These are phyloP conservation scores for Teunomyces funiuensis DNA, from an alignment of 805 yeast genomes.

Conservation along the genomic window DNA sequence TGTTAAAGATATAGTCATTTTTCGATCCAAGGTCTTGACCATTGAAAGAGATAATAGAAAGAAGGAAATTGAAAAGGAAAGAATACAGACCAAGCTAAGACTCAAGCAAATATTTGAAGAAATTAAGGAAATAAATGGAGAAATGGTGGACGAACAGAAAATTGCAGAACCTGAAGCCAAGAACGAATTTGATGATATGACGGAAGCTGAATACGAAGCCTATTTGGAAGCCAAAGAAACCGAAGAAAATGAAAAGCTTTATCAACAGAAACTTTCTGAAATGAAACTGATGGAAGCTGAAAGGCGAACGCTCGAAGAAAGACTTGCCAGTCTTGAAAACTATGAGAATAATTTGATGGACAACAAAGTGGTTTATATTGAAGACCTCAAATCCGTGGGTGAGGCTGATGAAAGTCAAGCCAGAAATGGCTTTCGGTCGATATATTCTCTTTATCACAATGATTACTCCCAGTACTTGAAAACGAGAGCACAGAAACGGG, in stretches of 20 bases:
- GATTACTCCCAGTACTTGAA: slow-evolving; percentile 47
- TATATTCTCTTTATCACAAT: slow-evolving; percentile 31
- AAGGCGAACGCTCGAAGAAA: slow-evolving; percentile 19
- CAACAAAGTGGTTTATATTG: slow-evolving; percentile 33
- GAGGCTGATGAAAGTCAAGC: slow-evolving; percentile 8
- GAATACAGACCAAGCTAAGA: slow-evolving; percentile 47
- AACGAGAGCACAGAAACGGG: slow-evolving; percentile 32
- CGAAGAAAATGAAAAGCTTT: slow-evolving; percentile 22
- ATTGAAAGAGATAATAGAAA: slow-evolving; percentile 53
- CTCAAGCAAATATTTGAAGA: slow-evolving; percentile 47
- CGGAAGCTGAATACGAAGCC: slow-evolving; percentile 21
- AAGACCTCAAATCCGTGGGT: slow-evolving; percentile 27
- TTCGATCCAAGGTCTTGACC: slow-evolving; percentile 53
- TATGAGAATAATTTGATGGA: slow-evolving; percentile 43
- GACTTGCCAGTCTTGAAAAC: slow-evolving; percentile 19
- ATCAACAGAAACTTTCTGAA: slow-evolving; percentile 13
- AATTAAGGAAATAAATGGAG: slow-evolving; percentile 21
- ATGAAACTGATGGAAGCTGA: slow-evolving; percentile 19
- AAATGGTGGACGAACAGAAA: slow-evolving; percentile 3
- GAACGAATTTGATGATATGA: slow-evolving; percentile 16
- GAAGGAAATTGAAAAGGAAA: slow-evolving; percentile 47
- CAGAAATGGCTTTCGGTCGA: slow-evolving; percentile 4
- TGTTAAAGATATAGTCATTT: slow-evolving; percentile 52
- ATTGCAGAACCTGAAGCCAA: slow-evolving; percentile 3
- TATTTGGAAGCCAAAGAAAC: slow-evolving; percentile 22